Base-by-base conservation (phyloP, 148 eudicot genomes). In the Camellia lanceoleosa region DNA sequence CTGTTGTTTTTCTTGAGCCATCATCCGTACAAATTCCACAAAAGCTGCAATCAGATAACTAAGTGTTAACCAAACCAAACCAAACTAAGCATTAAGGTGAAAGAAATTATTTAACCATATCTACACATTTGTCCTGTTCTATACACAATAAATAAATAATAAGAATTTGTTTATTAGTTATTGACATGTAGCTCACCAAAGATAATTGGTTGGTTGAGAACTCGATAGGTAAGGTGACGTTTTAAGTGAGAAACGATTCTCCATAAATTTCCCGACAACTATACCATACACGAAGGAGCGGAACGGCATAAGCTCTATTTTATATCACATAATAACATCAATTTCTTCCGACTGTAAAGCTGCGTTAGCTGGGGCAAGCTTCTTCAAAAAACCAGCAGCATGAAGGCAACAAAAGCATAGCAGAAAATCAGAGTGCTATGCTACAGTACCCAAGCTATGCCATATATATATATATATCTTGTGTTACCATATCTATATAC, bases 11-110 rank as follows among this genome's bases (percentile, higher is more conserved):
- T 86, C 93, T 82, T 85, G 89, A 75, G 79, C 87, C 97, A 95
- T 93, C 80, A 95, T 83, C 63, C 86, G 83, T 60, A 95, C 77
- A 73, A 95, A 95, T 46, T 93, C 91, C 71, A 87, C 90, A 86
- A 95, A 95, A 62, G 87, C 97, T 93, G 97, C 74, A 80, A 20
- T 60, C 82, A 58, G 19, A 74, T 18, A 60, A 13, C 16, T 3
- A 64, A 10, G 12, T 0, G 0, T 23, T 23, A 23, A 23, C 30
- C 30, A 23, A 23, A 23, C 30, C 30, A 23, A 23, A 23, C 30
- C 30, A 23, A 23, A 20, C 42, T 43, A 3, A n/a, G 30, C 19
- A n/a, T 18, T 7, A 14, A 62, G 58, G 38, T 43, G 30, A 30
- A 59, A n/a, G 51, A 74, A 42, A 44, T 15, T 3, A 15, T 16